Evolutionary conservation across 139 green algal genomes (phyloP), one percentile per base, ranked within the genome.

Genomic region (Micractinium conductrix): DNA sequence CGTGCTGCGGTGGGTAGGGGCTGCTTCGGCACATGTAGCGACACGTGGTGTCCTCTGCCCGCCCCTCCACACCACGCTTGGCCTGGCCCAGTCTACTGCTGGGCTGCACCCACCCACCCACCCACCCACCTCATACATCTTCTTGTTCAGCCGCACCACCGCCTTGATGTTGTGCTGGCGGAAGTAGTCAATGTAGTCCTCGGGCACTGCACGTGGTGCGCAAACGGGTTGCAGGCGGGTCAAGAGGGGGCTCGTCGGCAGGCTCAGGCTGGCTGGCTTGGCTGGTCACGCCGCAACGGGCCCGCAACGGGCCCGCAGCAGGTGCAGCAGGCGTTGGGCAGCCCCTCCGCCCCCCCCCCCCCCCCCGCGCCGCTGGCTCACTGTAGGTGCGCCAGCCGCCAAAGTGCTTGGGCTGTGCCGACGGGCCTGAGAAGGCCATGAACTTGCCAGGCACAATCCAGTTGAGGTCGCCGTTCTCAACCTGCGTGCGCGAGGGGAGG

Each of bases 401-500:
- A 83, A 92, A 93, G 81, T 96, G 91, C 26, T 88, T 91, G 67
- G 88, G 84, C 55, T 91, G 78, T 0, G 83, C 81, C 1, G 92
- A 91, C 43, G 95, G 95, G 2, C 95, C 96, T 17, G 87, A 92
- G 86, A 98, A 98, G 7, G 96, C 96, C 55, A 98, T 80, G 22
- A 98, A 84, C 91, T 98, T 98, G 53, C 93, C 92, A 2, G 95
- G 95, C n/a, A 98, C 82, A 53, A 98, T 98, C 96, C 95, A 98
- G 90, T 97, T 96, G 10, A 97, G 88, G 79, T 98, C 95, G 7
- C 95, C 95, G 81, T 97, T 95, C 91, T 98, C 93, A 28, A 98
- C 94, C 88, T 93, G 87, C 53, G 10, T 19, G 53, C 53, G 26
- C 45, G 86, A 40, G 14, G 21, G 19, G 30, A 2, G 35, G n/a